phyloP scores from a whole-genome alignment of 2,329 filamentous ascomycete genomes.

The Fusarium pseudonygamai region DNA sequence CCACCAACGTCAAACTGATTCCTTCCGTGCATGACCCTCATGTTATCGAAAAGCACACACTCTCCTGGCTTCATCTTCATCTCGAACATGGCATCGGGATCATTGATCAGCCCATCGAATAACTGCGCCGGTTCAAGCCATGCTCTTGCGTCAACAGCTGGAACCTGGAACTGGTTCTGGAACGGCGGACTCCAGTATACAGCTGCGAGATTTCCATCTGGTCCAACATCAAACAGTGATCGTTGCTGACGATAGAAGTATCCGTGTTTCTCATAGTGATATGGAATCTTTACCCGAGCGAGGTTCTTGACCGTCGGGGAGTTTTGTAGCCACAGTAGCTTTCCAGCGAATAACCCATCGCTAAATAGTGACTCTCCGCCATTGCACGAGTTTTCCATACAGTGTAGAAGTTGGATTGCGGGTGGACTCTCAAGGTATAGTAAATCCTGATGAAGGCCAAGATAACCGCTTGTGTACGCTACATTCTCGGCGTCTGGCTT shows the following conservation, averaged over 20 bases:
- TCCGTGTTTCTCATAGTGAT: conserved; percentile 74
- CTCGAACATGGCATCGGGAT: conserved; percentile 69
- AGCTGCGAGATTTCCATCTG: conserved; percentile 38
- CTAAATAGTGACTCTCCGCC: conserved; percentile 90
- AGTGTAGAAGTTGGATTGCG: conserved; percentile 88
- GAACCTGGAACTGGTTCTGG: conserved; percentile 63
- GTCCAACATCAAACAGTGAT: conserved; percentile 59
- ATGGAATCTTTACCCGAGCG: conserved; percentile 60
- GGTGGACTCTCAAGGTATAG: conserved; percentile 85
- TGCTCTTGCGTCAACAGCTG: conserved; percentile 33
- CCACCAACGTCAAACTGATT: conserved; percentile 73
- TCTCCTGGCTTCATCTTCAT: conserved; percentile 81
- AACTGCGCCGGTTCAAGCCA: conserved; percentile 61
- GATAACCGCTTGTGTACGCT: conserved; percentile 83
- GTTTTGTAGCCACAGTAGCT: conserved; percentile 45
- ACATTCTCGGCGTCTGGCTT: conserved; percentile 87
- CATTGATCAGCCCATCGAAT: conserved; percentile 70
- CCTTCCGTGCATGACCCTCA: conserved; percentile 84
- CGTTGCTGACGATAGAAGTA: conserved; percentile 69
- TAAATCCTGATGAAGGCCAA: conserved; percentile 93
- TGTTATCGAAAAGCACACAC: conserved; percentile 93
- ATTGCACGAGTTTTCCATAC: conserved; percentile 78
- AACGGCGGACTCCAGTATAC: conserved; percentile 81
- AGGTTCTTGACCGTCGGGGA: conserved; percentile 50
- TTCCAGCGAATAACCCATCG: conserved; percentile 73